phyloP scores from a whole-genome alignment of 139 green algal genomes.

The Picocystis salinarum region DNA sequence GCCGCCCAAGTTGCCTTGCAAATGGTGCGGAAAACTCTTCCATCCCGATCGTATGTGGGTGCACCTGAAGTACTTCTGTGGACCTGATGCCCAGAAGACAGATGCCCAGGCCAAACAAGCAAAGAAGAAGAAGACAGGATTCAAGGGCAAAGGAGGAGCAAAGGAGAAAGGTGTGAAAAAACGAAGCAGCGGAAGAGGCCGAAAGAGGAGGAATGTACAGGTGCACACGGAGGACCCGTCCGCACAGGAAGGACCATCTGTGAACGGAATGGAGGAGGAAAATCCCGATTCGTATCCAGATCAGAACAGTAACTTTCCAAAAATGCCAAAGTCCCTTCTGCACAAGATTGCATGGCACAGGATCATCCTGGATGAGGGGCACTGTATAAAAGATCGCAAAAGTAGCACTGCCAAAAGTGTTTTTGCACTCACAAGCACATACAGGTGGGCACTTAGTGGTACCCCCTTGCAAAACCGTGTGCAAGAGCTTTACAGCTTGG shows the following conservation, averaged over 20 bases:
- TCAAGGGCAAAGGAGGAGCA: too few species aligned
- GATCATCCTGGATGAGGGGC: slow-evolving; percentile 63
- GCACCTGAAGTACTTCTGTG: slow-evolving; percentile 79
- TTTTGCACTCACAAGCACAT: slow-evolving; percentile 46
- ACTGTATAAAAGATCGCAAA: slow-evolving; percentile 72
- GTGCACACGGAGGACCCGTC: not conserved
- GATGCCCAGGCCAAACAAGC: slow-evolving; percentile 54
- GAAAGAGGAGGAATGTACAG: slow-evolving; percentile 10
- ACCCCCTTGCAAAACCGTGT: slow-evolving; percentile 77
- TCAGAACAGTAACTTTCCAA: too few species aligned
- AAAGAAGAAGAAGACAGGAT: slow-evolving; percentile 56
- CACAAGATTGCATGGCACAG: not conserved
- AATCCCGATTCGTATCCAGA: too few species aligned
- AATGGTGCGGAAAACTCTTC: slow-evolving; percentile 68
- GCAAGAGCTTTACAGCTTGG: slow-evolving; percentile 76
- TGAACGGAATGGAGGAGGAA: too few species aligned
- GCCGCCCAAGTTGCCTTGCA: slow-evolving; percentile 39
- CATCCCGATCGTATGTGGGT: slow-evolving; percentile 34
- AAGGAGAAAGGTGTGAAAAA: slow-evolving; percentile 10
- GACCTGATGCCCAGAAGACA: slow-evolving; percentile 57
- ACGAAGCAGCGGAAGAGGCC: not conserved
- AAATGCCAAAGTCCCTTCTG: not conserved
- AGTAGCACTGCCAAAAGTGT: slow-evolving; percentile 63
- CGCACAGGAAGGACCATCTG: too few species aligned
- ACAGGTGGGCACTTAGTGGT: slow-evolving; percentile 61